Evolutionary conservation across 495 filamentous ascomycete species (phyloP), one percentile per base, ranked within the genome.

Genomic region (Penicillium bovifimosum): DNA sequence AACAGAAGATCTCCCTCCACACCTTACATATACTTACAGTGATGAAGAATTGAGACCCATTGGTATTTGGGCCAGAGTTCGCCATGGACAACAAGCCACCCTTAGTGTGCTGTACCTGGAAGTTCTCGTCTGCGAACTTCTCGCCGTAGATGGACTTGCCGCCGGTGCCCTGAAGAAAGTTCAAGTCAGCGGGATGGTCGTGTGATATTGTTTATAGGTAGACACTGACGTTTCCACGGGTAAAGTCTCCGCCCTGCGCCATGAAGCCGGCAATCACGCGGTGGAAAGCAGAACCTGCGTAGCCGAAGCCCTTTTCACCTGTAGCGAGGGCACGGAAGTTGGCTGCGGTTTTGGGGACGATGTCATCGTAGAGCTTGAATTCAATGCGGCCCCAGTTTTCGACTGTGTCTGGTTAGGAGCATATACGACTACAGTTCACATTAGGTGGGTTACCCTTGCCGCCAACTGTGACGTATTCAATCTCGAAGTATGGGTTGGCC

Each of bases 251-350:
- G 34, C 52, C 56, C 38, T 55, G 56, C 64, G 91, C 84, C 90
- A 96, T 96, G 75, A 96, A 95, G 49, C 81, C 68, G 69, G 91
- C 89, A 76, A 96, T 96, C 54, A 96, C 84, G 34, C 90, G 86
- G 74, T 96, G 90, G 80, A 96, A 96, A 38, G 47, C 67, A 34
- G 84, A 88, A 56, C 85, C 87, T 65, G 89, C 87, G 80, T 86
- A 96, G 41, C 88, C 87, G 11, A 79, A 67, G 27, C 90, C 91
- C 67, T 91, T 90, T 78, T 93, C 87, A 42, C 90, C 89, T 2
- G 90, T 96, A 71, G 87, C 91, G 16, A 96, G 81, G 26, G 79
- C 80, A 59, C 88, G 88, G 79, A 96, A 96, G 76, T 95, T 96
- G 68, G 90, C 84, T 54, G 84, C 86, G 10, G 90, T 95, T 72